These are phyloP conservation scores for Yarrowia galli DNA, from an alignment of 1,139 yeast genomes.

Conservation along the genomic window DNA sequence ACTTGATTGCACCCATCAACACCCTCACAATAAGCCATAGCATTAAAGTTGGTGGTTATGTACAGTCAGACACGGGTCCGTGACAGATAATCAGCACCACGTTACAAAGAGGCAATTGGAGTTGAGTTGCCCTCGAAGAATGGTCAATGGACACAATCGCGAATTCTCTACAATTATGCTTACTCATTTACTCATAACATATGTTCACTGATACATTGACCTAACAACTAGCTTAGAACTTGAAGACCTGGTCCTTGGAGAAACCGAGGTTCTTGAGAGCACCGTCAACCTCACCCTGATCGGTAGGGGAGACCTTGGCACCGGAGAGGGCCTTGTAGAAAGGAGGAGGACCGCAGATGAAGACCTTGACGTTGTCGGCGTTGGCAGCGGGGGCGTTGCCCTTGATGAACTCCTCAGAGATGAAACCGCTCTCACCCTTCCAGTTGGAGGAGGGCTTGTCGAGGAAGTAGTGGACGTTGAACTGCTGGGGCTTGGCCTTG, in stretches of 20 bases:
- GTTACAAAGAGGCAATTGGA: neutral
- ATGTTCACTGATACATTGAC: neutral
- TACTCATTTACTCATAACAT: too few species aligned
- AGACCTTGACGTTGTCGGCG: slow-evolving; percentile 68
- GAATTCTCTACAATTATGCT: too few species aligned
- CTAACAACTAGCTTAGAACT: slow-evolving; percentile 61
- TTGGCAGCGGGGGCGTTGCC: slow-evolving; percentile 63
- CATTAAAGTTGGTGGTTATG: neutral
- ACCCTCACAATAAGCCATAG: too few species aligned
- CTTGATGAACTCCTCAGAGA: slow-evolving; percentile 70
- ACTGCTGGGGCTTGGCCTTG: slow-evolving; percentile 72
- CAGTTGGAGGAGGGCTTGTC: slow-evolving; percentile 66
- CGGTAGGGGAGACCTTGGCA: slow-evolving; percentile 79
- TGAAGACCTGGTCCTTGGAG: slow-evolving; percentile 85
- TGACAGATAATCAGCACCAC: neutral
- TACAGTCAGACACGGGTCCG: slow-evolving; percentile 14
- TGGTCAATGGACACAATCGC: too few species aligned
- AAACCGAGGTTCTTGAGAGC: slow-evolving; percentile 86
- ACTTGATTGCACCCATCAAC: too few species aligned
- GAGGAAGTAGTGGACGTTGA: slow-evolving; percentile 78
- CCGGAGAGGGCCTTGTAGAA: slow-evolving; percentile 87
- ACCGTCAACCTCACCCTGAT: slow-evolving; percentile 95
- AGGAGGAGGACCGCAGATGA: slow-evolving; percentile 93
- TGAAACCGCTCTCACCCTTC: slow-evolving; percentile 68
- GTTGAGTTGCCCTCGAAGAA: too few species aligned